A percentile compares a stretch with the other conserved stretches of the same genome.
These are phyloP conservation scores for Epichloe festucae DNA, from an alignment of 2,329 filamentous ascomycete species.

Conservation along the genomic window DNA sequence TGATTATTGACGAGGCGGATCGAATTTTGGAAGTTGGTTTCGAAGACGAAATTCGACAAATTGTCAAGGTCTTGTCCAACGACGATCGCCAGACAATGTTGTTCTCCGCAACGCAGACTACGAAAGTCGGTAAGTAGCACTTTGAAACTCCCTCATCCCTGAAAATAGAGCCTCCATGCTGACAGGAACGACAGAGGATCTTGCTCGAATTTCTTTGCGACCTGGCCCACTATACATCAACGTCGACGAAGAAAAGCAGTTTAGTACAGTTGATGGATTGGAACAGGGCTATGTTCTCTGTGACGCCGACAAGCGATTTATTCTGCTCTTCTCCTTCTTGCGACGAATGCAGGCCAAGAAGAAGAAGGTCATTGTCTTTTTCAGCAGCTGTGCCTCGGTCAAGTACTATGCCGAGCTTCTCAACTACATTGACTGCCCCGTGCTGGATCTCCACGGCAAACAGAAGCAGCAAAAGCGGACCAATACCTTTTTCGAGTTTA, in stretches of 20 bases:
- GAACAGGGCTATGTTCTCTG: constrained; percentile 95
- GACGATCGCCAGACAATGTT: constrained; percentile 88
- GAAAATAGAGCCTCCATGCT: neutral
- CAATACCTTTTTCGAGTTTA: constrained; percentile 95
- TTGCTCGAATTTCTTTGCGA: constrained; percentile 84
- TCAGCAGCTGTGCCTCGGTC: constrained; percentile 82
- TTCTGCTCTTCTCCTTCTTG: constrained; percentile 86
- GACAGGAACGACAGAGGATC: constrained; percentile 47
- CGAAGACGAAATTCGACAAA: constrained; percentile 95
- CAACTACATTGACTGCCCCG: constrained; percentile 92
- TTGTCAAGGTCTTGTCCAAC: constrained; percentile 84
- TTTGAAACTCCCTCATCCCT: neutral
- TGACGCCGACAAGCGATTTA: constrained; percentile 85
- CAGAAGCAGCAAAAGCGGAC: constrained; percentile 99
- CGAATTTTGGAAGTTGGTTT: constrained; percentile 95
- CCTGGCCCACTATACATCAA: constrained; percentile 93
- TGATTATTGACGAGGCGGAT: constrained; percentile 95
- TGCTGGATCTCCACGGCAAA: constrained; percentile 80
- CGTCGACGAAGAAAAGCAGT: constrained; percentile 79
- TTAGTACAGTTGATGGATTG: constrained; percentile 82
- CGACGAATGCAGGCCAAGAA: constrained; percentile 65
- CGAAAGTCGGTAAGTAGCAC: constrained; percentile 53
- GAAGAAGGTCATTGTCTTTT: constrained; percentile 98
- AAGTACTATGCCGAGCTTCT: constrained; percentile 93
- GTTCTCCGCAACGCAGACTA: constrained; percentile 98